Evolutionary conservation across 352 stramenopile genomes (phyloP).

Genomic region (Stephanocyclus meneghinianus): DNA sequence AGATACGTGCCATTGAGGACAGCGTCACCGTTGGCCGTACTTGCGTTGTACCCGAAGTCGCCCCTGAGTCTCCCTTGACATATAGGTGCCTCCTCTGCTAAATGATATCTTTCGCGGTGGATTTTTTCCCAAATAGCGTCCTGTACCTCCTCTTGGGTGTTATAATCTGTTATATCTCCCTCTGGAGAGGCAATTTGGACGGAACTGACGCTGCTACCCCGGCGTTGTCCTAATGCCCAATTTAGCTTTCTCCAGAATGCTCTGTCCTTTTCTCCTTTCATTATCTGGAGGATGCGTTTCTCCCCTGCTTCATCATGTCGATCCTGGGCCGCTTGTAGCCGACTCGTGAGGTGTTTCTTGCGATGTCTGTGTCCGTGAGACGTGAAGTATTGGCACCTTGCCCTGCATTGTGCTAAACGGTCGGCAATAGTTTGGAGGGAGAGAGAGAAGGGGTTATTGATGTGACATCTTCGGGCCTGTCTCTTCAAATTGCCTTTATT

Average conservation of each 20-base stretch:
- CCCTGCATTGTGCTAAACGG: neutral
- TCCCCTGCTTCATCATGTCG: neutral
- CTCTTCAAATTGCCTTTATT: neutral
- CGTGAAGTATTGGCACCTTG: neutral
- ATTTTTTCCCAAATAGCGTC: slow-evolving; percentile 11
- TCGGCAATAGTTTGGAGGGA: neutral
- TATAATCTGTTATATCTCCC: neutral
- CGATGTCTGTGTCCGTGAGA: neutral
- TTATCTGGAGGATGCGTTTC: slow-evolving; percentile 11
- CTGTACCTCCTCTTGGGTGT: slow-evolving; percentile 1
- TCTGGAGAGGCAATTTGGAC: neutral
- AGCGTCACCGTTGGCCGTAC: neutral
- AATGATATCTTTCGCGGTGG: slow-evolving; percentile 1
- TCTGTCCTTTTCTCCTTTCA: neutral
- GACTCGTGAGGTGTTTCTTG: neutral
- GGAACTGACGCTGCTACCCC: neutral
- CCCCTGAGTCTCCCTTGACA: slow-evolving; percentile 19
- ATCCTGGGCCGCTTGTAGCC: neutral
- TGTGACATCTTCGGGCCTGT: neutral
- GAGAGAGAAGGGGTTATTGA: neutral
- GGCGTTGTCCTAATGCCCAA: slow-evolving; percentile 5
- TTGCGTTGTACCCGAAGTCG: slow-evolving; percentile 25
- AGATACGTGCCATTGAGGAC: slow-evolving; percentile 17
- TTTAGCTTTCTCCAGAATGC: neutral
- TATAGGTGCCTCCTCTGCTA: slow-evolving; percentile 31